Conservation (phyloP, 2,329 filamentous ascomycete species). For the Aspergillus sp. region DNA sequence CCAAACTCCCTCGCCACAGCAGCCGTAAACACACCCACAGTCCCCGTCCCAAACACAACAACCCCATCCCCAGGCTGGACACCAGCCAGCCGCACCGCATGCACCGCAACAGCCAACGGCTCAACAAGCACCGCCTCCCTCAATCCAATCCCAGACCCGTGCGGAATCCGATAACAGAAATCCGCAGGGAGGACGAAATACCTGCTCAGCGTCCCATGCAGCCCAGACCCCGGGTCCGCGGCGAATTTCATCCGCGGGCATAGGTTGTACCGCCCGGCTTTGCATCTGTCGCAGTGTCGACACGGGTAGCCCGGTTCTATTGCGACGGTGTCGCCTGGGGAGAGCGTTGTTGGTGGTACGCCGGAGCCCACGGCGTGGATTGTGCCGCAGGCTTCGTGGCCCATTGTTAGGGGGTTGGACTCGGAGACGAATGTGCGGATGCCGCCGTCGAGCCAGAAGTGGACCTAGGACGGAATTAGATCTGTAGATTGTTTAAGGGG, state of each 20-base stretch:
- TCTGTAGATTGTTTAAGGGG: background rate
- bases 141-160: conserved; percentile 28
- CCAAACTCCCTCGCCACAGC: conserved; percentile 63
- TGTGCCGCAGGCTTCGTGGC: conserved; percentile 36
- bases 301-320: conserved; percentile 39
- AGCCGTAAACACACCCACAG: conserved; percentile 61
- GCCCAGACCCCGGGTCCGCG: conserved; percentile 33
- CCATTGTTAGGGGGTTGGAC: conserved; percentile 29
- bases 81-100: conserved; percentile 41
- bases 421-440: conserved; percentile 30
- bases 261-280: conserved; percentile 42
- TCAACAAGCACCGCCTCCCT: conserved; percentile 50
- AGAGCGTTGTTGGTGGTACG: conserved; percentile 20
- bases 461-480: conserved; percentile 28
- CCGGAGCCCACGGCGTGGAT: conserved; percentile 26
- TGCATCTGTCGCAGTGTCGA: conserved; percentile 36
- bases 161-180: conserved; percentile 41
- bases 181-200: conserved; percentile 40
- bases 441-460: conserved; percentile 42
- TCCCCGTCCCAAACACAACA: conserved; percentile 63
- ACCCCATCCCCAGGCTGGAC: conserved; percentile 42
- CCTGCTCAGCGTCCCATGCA: conserved; percentile 39
- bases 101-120: conserved; percentile 50
- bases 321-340: conserved; percentile 33
- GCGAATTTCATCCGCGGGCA: conserved; percentile 43